These are phyloP conservation scores for Agaricus sinodeliciosus DNA, from an alignment of 768 basidiomycete genomes.

Conservation along the genomic window DNA sequence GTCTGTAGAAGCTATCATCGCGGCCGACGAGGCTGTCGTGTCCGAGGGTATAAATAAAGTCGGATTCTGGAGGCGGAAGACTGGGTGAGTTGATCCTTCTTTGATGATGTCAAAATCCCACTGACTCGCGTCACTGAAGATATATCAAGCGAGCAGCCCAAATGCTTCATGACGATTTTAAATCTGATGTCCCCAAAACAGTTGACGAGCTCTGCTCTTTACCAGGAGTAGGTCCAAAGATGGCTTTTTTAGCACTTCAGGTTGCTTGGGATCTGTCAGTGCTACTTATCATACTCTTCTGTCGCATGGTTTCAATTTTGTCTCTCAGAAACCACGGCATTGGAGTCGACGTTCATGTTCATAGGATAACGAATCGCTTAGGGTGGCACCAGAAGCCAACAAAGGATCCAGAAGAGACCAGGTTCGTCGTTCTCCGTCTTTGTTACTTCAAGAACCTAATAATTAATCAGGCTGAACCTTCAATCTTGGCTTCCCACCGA, in stretches of 20 bases:
- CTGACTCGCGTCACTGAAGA: slow-evolving; percentile 26
- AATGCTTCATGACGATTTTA: slow-evolving; percentile 62
- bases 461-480: slow-evolving; percentile 50
- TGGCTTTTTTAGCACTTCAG: slow-evolving; percentile 85
- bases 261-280: slow-evolving; percentile 78
- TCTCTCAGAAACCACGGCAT: slow-evolving; percentile 72
- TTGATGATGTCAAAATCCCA: background rate
- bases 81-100: slow-evolving; percentile 45
- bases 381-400: slow-evolving; percentile 89
- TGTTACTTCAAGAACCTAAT: background rate
- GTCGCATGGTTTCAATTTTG: background rate
- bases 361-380: slow-evolving; percentile 88
- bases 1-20: slow-evolving; percentile 61
- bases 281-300: background rate
- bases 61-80: slow-evolving; percentile 89
- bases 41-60: slow-evolving; percentile 80
- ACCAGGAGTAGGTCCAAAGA: slow-evolving; percentile 93
- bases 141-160: slow-evolving; percentile 72
- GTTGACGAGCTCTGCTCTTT: slow-evolving; percentile 83
- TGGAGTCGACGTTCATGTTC: slow-evolving; percentile 95
- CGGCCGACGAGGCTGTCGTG: slow-evolving; percentile 56
- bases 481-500: slow-evolving; percentile 81
- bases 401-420: slow-evolving; percentile 81
- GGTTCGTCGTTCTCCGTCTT: slow-evolving; percentile 33
- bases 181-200: slow-evolving; percentile 83